Percentiles rank a stretch among this genome's conserved stretches.
phyloP scores from a whole-genome alignment of 140 eudicot genomes.

The Anethum foeniculum region DNA sequence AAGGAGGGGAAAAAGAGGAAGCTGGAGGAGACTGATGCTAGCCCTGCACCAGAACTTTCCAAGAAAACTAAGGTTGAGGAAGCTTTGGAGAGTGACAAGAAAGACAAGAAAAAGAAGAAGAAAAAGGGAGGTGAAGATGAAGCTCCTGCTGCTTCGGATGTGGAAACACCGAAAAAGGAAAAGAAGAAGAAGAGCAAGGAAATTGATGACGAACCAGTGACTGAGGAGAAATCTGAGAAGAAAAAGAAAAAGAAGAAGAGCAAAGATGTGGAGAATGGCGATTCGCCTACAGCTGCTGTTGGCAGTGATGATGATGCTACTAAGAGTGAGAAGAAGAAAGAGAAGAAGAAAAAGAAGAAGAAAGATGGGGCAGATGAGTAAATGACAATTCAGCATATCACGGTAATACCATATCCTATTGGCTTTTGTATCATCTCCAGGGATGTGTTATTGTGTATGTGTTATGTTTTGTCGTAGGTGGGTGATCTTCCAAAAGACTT shows the following conservation, averaged over 20 bases:
- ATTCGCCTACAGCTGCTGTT: constrained; percentile 8
- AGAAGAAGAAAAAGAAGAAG: constrained; percentile 7
- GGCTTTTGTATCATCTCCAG: background rate
- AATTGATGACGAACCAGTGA: constrained; percentile 15
- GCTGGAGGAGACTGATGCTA: constrained; percentile 42
- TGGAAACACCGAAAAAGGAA: constrained; percentile 31
- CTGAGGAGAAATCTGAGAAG: constrained; percentile 17
- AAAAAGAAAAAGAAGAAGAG: constrained; percentile 11
- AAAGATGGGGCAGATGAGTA: background rate
- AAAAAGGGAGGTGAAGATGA: constrained; percentile 24
- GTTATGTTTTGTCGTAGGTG: background rate
- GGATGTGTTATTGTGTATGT: background rate
- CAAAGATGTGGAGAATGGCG: constrained; percentile 7
- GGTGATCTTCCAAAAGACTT: background rate
- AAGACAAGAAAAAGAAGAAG: constrained; percentile 23
- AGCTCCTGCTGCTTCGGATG: constrained; percentile 5
- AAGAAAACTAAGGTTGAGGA: constrained; percentile 47
- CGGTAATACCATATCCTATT: background rate
- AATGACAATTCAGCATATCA: background rate
- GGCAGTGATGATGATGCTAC: constrained; percentile 1
- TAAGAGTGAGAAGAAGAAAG: constrained; percentile 7
- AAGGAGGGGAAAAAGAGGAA: constrained; percentile 49
- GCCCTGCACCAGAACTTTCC: constrained; percentile 29
- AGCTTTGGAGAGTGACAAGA: constrained; percentile 13
- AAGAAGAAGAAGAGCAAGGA: constrained; percentile 58